Base-by-base conservation (phyloP, 2,329 filamentous ascomycete species). In the Ceratocystis huliohia region DNA sequence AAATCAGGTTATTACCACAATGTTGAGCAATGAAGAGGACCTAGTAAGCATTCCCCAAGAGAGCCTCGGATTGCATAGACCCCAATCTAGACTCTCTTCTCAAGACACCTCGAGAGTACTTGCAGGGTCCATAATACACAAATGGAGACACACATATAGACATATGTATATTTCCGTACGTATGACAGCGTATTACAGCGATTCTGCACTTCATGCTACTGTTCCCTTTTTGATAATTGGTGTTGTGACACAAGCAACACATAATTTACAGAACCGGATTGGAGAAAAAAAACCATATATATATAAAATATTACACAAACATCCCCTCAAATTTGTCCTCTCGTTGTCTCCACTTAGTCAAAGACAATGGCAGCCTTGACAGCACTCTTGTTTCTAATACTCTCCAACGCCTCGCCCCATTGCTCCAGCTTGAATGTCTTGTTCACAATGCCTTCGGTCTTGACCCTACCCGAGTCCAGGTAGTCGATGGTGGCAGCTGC, bases 341-440 rank as follows among this genome's bases (percentile, higher is more conserved):
- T 56, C 25, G 1, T 13, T 57, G 5, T 57, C 3, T 33, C 59
- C 33, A 15, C 53, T 57, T 65, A 68, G 44, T 88, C 85, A 71
- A 88, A 89, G 61, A 84, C 81, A 74, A 90, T 88, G 17, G 84
- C 85, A 64, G 86, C 86, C 79, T 90, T 90, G 73, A 90, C 88
- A 68, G 86, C 86, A 65, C 78, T 82, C 79, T 89, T 88, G 76
- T 88, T 85, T 72, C 80, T 83, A 79, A 90, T 88, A 67, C 83
- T 81, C 74, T 88, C 83, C 70, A 90, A 76, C 69, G 85, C 87
- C 73, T 88, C 84, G 59, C 78, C 83, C 81, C 85, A 89, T 73
- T 89, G 81, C 72, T 90, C 86, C n/a, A 89, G 78, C 76, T 81
- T 85, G 77, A 85, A 90, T 5, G 80, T 82, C 78, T 88, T 88